Base-by-base conservation (phyloP, 331 rosid genomes). In the Pyrus hybrid region DNA sequence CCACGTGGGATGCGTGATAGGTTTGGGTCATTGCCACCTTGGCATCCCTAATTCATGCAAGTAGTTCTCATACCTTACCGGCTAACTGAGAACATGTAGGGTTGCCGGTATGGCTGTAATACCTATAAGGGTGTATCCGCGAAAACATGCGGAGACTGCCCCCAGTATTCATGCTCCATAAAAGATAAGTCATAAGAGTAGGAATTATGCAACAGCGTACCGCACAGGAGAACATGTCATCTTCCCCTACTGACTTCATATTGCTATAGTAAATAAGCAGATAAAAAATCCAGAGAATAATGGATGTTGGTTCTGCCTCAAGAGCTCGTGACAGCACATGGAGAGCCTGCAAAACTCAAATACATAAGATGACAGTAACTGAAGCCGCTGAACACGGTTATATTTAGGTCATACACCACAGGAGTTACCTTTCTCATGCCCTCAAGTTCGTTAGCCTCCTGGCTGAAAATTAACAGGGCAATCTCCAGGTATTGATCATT, bases 161-260 rank as follows among this genome's bases (percentile, higher is more conserved):
- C 37, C 56, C 6, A 7, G 68, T 56, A 26, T 47, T 54, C 74
- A 74, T 29, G 65, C 71, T 66, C 61, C 76, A 62, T 57, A 60
- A 11, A 67, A 35, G 76, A 80, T 21, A 67, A 43, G 22, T 33
- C 21, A 61, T 54, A 35, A 74, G 72, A 67, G 64, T 32, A 76
- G 61, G 73, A 84, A 80, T 80, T 28, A 80, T 76, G 64, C 37
- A 84, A 79, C 80, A 77, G 78, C 95, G 80, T 92, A 94, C 99
- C 99, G 96, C 97, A 87, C 68, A 82, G 73, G 88, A 81, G 84
- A 90, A 89, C 90, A 92, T 90, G 88, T 94, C 99, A 87, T 94
- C 97, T 88, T 83, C 82, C 88, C 84, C 96, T 71, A 80, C 67
- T 72, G 90, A 79, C 80, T 83, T 86, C 72, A 84, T 67, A 79